These are phyloP conservation scores for Astragalus glycyphyllos DNA, from an alignment of 306 rosid genomes.

Conservation along the genomic window DNA sequence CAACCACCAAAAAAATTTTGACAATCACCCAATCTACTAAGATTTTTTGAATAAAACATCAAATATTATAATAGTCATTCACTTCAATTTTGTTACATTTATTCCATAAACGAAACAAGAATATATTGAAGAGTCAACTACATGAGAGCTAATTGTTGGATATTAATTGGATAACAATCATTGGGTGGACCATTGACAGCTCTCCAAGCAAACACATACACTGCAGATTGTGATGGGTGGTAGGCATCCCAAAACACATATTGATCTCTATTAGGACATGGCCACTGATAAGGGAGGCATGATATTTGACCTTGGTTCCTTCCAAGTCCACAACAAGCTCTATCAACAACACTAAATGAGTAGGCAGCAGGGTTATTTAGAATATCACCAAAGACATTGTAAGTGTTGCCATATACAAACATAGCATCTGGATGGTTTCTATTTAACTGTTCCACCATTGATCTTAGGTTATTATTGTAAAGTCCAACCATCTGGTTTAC, in stretches of 20 bases:
- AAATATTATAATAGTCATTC: not conserved
- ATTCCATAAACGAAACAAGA: not conserved
- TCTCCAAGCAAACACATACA: constrained; percentile 66
- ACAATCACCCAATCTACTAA: too few species aligned
- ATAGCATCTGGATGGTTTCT: constrained; percentile 52
- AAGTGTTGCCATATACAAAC: constrained; percentile 65
- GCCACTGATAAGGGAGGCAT: constrained; percentile 62
- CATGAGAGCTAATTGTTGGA: constrained; percentile 67
- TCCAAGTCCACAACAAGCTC: constrained; percentile 82
- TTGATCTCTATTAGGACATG: constrained; percentile 61
- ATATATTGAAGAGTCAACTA: constrained; percentile 8
- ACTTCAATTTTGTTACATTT: not conserved
- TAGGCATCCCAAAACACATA: constrained; percentile 86
- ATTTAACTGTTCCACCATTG: constrained; percentile 61
- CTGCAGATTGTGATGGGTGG: constrained; percentile 75
- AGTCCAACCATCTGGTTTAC: constrained; percentile 71
- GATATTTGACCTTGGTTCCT: constrained; percentile 59
- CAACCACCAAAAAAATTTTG: too few species aligned
- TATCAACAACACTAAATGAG: constrained; percentile 66
- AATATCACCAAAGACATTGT: constrained; percentile 66
- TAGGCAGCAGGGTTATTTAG: constrained; percentile 69
- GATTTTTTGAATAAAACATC: not conserved
- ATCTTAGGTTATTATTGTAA: constrained; percentile 67
- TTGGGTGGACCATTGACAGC: constrained; percentile 61
- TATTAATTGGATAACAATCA: constrained; percentile 72